Conservation (phyloP, 192 early-diverging fungal species). For the Cetraspora pellucida region DNA sequence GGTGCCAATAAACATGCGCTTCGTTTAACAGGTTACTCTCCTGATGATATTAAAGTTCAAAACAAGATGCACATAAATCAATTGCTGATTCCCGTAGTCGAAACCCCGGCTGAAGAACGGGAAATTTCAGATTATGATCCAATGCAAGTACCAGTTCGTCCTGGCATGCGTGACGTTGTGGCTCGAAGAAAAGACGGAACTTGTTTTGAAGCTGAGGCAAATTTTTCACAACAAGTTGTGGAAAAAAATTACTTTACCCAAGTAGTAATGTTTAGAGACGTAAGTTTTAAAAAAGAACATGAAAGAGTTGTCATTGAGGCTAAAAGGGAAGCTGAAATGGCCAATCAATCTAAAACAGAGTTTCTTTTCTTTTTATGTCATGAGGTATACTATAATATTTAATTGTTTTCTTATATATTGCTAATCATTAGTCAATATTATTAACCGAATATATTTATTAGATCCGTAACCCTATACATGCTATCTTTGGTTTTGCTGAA, state of each 20-base stretch:
- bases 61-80: constrained; percentile 20
- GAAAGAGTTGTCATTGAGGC: constrained; percentile 5
- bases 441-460: not conserved
- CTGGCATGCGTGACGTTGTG: constrained; percentile 22
- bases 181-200: constrained; percentile 29
- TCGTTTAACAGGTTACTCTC: constrained; percentile 10
- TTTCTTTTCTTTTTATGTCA: constrained; percentile 20
- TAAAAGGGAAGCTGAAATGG: constrained; percentile 2
- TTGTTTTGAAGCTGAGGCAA: constrained; percentile 11
- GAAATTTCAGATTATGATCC: not conserved
- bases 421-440: not conserved
- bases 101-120: not conserved
- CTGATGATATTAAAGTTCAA: constrained; percentile 19
- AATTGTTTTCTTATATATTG: not conserved
- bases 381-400: not conserved
- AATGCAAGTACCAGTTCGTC: constrained; percentile 3
- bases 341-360: constrained; percentile 15
- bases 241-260: constrained; percentile 22
- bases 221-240: constrained; percentile 9
- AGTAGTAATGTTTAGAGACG: constrained; percentile 21
- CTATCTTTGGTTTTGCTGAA: constrained; percentile 7
- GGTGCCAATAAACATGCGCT: constrained; percentile 27
- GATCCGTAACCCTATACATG: constrained; percentile 25
- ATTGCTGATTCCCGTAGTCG: constrained; percentile 4
- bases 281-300: constrained; percentile 12